Conservation (phyloP, 202 grass and related monocot genomes). For the Tripidium arundinaceum region DNA sequence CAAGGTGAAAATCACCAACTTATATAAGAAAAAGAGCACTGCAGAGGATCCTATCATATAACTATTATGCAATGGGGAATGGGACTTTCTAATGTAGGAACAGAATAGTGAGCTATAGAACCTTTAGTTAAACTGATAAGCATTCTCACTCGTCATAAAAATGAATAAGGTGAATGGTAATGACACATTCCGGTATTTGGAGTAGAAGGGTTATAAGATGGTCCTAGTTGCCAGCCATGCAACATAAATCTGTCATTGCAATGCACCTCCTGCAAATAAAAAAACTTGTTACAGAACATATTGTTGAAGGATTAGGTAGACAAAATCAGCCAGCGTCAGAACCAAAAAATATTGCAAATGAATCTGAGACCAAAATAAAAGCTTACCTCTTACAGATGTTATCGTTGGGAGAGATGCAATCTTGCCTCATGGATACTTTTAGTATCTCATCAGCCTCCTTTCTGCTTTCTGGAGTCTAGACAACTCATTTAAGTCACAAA, state of each 20-base stretch:
- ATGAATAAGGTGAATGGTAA: constrained; percentile 75
- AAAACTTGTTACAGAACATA: constrained; percentile 24
- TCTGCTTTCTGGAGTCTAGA: too few species aligned
- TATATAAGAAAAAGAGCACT: constrained; percentile 32
- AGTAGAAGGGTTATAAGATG: constrained; percentile 78
- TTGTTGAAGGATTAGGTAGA: constrained; percentile 1
- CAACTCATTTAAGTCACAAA: constrained; percentile 89
- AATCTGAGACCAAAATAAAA: background rate
- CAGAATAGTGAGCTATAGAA: background rate
- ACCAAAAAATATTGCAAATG: too few species aligned
- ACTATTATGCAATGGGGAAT: constrained; percentile 21
- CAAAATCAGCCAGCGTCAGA: background rate
- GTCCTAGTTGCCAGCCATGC: constrained; percentile 77
- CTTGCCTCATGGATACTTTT: constrained; percentile 68
- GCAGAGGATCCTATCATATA: constrained; percentile 19
- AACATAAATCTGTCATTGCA: constrained; percentile 91
- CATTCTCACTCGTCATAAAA: constrained; percentile 80
- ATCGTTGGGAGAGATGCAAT: constrained; percentile 75
- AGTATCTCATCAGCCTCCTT: constrained; percentile 96
- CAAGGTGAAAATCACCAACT: background rate
- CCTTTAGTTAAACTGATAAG: constrained; percentile 20
- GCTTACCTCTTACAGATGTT: constrained; percentile 77
- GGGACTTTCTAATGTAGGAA: constrained; percentile 14
- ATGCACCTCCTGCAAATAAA: constrained; percentile 74
- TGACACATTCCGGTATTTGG: constrained; percentile 62